Evolutionary conservation across 352 stramenopile species (phyloP), one percentile per base, ranked within the genome.

Genomic region (Pythium oligandrum): DNA sequence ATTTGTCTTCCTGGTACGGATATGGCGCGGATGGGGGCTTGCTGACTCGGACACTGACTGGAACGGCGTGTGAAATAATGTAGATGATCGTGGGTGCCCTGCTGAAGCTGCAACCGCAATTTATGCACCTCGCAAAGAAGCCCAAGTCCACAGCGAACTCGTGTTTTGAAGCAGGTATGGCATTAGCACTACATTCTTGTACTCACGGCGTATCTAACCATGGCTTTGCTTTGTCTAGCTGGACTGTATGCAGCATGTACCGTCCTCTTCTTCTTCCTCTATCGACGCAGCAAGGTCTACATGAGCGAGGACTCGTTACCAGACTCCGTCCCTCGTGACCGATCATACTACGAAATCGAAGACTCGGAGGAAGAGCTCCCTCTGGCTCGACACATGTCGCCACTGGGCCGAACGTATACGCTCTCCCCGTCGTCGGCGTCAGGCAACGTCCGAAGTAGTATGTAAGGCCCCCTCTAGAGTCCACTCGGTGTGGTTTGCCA

Each of bases 81-180:
- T 35, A 93, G 83, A 64, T 84, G 39, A 76, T 88, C 49, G 48
- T 93, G 33, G 83, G 83, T 30, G 71, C 69, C 10, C 51, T 93
- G 49, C 64, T 93, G 33, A 89, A 89, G 62, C 63, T 89, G 40
- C 80, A 93, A 61, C 80, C 80, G 6, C 51, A 74, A 64, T 93
- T 82, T 53, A 70, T 93, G 46, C 80, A 80, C 47, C 70, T 73
- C 44, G 78, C 75, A 12, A 90, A 93, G 59, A 81, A 74, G 35
- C 80, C 83, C 7, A 83, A 80, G 59, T 79, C 73, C 33, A 86
- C 78, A 4, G 72, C 83, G 11, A 90, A 81, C 36, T 71, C 78
- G 38, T 88, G 76, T 49, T 93, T 93, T 59, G 70, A 88, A 75
- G 80, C 83, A 8, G 80, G 82, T 93, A 42, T 44, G 80, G 9